phyloP scores from a whole-genome alignment of 2,329 filamentous ascomycete species.

The Penicillium crustosum region DNA sequence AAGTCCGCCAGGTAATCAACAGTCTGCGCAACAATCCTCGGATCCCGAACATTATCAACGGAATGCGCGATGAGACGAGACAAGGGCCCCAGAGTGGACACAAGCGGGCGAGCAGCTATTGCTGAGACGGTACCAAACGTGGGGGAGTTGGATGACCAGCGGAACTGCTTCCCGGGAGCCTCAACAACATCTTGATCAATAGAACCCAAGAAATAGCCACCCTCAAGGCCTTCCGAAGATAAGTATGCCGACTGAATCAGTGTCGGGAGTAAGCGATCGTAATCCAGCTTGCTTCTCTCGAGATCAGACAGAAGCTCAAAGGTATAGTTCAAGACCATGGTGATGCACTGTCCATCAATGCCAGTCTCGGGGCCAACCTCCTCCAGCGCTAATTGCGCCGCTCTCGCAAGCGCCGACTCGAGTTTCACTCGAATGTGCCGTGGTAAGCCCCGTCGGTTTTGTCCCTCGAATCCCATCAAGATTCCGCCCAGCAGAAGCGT shows the following conservation, averaged over 20 bases:
- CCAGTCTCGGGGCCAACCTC: constrained; percentile 55
- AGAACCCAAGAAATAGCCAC: constrained; percentile 70
- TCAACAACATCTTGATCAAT: constrained; percentile 68
- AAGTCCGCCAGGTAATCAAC: constrained; percentile 67
- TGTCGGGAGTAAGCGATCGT: constrained; percentile 68
- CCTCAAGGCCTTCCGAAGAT: constrained; percentile 69
- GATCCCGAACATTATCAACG: constrained; percentile 56
- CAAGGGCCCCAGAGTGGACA: constrained; percentile 62
- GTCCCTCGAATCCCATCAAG: constrained; percentile 70
- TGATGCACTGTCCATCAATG: constrained; percentile 55
- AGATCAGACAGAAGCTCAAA: constrained; percentile 68
- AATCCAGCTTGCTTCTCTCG: constrained; percentile 61
- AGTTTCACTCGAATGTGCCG: constrained; percentile 64
- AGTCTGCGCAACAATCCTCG: constrained; percentile 41
- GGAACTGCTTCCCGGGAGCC: constrained; percentile 55
- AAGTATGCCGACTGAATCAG: constrained; percentile 67
- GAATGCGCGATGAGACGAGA: constrained; percentile 63
- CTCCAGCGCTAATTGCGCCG: constrained; percentile 71
- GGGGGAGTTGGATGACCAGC: constrained; percentile 62
- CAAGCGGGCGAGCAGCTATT: constrained; percentile 58
- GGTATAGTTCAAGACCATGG: constrained; percentile 72
- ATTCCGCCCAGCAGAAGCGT: constrained; percentile 76
- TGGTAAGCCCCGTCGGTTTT: constrained; percentile 64
- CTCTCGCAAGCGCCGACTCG: constrained; percentile 70
- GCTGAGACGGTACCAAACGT: constrained; percentile 59